These are phyloP conservation scores for Tolypocladium amazonense DNA, from an alignment of 2,329 filamentous ascomycete species.

Conservation along the genomic window DNA sequence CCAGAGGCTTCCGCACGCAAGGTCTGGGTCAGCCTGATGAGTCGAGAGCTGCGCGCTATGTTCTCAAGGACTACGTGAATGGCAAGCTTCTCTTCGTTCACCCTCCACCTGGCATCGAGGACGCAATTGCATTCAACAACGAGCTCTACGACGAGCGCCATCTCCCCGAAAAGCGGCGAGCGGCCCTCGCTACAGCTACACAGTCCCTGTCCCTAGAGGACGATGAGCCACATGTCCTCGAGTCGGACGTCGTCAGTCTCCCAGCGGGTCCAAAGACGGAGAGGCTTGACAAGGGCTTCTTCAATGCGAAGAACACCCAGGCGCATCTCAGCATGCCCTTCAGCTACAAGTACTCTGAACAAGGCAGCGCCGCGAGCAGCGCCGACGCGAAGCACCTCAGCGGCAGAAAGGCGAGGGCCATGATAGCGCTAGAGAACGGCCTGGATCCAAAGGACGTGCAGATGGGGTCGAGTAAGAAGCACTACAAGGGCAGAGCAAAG, in stretches of 20 bases:
- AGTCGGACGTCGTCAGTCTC: slow-evolving; percentile 38
- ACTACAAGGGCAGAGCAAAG: slow-evolving; percentile 72
- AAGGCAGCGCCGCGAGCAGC: slow-evolving; percentile 39
- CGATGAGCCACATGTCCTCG: slow-evolving; percentile 17
- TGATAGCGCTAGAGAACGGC: slow-evolving; percentile 76
- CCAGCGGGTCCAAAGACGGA: slow-evolving; percentile 62
- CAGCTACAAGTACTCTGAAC: slow-evolving; percentile 79
- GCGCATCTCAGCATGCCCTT: slow-evolving; percentile 72
- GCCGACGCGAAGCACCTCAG: slow-evolving; percentile 54
- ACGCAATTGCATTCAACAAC: slow-evolving; percentile 70
- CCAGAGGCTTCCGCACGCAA: slow-evolving; percentile 81
- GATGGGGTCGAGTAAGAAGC: slow-evolving; percentile 68
- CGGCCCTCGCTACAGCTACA: slow-evolving; percentile 43
- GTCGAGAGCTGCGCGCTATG: slow-evolving; percentile 76
- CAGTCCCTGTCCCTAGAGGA: slow-evolving; percentile 32
- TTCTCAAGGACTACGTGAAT: slow-evolving; percentile 96
- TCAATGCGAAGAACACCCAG: slow-evolving; percentile 52
- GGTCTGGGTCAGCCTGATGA: slow-evolving; percentile 89
- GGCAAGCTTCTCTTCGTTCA: slow-evolving; percentile 90
- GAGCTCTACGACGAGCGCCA: slow-evolving; percentile 80
- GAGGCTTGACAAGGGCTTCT: slow-evolving; percentile 82
- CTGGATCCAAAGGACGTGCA: slow-evolving; percentile 71
- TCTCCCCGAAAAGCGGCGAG: slow-evolving; percentile 70
- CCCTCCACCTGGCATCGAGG: slow-evolving; percentile 66
- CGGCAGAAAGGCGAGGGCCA: slow-evolving; percentile 70